Conservation (phyloP, 2,329 filamentous ascomycete genomes). For the Phyllosticta capitalensis region DNA sequence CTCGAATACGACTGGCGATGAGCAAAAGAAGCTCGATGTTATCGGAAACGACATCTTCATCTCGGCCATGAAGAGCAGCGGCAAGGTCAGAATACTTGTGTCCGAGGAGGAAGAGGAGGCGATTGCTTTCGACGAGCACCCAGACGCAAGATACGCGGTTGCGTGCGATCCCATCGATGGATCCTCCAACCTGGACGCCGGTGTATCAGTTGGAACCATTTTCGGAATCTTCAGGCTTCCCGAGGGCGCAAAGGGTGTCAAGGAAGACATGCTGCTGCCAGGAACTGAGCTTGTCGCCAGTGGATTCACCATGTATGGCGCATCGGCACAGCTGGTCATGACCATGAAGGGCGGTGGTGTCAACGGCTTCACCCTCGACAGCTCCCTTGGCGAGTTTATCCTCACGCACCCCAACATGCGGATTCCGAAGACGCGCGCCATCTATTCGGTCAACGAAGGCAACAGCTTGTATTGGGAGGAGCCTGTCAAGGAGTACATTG, state of each 20-base stretch:
- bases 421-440: slow-evolving; percentile 68
- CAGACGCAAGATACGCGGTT: slow-evolving; percentile 76
- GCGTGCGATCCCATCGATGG: slow-evolving; percentile 98
- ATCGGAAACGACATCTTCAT: slow-evolving; percentile 99
- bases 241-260: slow-evolving; percentile 62
- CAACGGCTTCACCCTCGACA: slow-evolving; percentile 97
- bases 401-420: slow-evolving; percentile 92
- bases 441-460: slow-evolving; percentile 98
- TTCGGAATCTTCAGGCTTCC: slow-evolving; percentile 88
- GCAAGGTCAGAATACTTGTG: slow-evolving; percentile 84
- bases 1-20: slow-evolving; percentile 90
- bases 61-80: slow-evolving; percentile 84
- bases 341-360: slow-evolving; percentile 89
- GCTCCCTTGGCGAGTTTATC: slow-evolving; percentile 95
- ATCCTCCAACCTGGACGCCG: slow-evolving; percentile 92
- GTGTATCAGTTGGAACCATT: slow-evolving; percentile 95
- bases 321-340: slow-evolving; percentile 89
- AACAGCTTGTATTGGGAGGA: slow-evolving; percentile 97
- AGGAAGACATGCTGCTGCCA: slow-evolving; percentile 79
- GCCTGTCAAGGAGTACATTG: slow-evolving; percentile 76
- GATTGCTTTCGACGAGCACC: slow-evolving; percentile 72
- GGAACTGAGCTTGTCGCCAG: slow-evolving; percentile 86
- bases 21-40: slow-evolving; percentile 99
- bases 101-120: slow-evolving; percentile 95
- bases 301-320: slow-evolving; percentile 99